These are phyloP conservation scores for Tetracentron sinense DNA, from an alignment of 164 flowering plant genomes.

Conservation along the genomic window DNA sequence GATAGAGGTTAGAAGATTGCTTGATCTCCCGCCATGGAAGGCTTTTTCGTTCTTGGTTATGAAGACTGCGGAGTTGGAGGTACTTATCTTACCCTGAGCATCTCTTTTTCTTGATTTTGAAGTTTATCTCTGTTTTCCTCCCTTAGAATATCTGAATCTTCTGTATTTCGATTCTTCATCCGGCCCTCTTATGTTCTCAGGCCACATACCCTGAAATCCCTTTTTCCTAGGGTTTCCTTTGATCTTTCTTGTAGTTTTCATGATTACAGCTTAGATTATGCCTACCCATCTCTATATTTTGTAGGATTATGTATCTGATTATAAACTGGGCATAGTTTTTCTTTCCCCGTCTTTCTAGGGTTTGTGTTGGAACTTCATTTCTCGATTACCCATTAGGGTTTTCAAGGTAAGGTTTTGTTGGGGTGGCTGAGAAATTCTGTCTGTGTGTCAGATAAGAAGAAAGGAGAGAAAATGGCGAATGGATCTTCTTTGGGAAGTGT, in stretches of 20 bases:
- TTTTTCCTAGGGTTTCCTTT: conserved; percentile 2
- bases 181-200: neutral
- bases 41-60: conserved; percentile 11
- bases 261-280: neutral
- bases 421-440: neutral
- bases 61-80: conserved; percentile 13
- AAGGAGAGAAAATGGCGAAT: conserved; percentile 36
- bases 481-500: conserved; percentile 40
- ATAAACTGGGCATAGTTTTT: neutral
- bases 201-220: neutral
- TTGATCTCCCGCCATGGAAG: conserved; percentile 10
- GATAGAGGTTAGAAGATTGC: neutral
- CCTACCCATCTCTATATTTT: neutral
- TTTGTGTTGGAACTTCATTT: neutral
- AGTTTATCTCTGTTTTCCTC: neutral
- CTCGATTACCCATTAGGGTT: neutral
- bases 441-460: conserved; percentile 19
- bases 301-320: conserved; percentile 7
- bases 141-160: neutral
- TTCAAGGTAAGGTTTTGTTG: conserved; percentile 5
- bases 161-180: conserved; percentile 1
- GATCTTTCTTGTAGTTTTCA: neutral
- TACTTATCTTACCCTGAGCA: conserved; percentile 6
- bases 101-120: neutral
- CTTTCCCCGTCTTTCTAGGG: conserved; percentile 4